Base-by-base conservation (phyloP, 768 basidiomycete species). In the Vararia minispora region DNA sequence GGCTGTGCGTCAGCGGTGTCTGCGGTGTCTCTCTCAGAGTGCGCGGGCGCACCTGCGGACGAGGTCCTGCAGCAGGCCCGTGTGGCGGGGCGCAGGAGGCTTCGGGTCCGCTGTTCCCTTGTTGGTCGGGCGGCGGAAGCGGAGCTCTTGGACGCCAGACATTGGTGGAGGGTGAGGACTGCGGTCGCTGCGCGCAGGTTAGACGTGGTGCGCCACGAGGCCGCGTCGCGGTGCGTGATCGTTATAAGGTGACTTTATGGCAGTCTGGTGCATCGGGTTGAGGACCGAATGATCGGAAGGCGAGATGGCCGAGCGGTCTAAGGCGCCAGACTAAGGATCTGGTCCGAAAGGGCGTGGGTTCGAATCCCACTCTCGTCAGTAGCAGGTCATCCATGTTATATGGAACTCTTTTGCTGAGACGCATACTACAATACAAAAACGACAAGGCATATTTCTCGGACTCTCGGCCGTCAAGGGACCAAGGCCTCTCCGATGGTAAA, bases 301-400 rank as follows among this genome's bases (percentile, higher is more conserved):
- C 45, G 72, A 78, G 76, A 80, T 82, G 79, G 79, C 79, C 78
- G 79, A 82, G 78, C 76, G 79, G 78, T 81, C 79, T 77, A 80
- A 81, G 79, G 79, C 79, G 79, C 76, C 76, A 82, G 77, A 80
- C 74, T 75, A 78, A 75, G 76, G 76, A 60, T 60, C 58, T 59
- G 55, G 62, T 66, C 63, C 60, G 60, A 62, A 63, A 63, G 60
- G 62, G 65, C 65, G 65, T 62, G 65, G 65, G 65, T 66, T 66
- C 64, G 62, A 66, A 65, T 65, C 65, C 64, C 65, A 61, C 63
- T 63, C 58, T 58, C 54, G 45, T 55, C 54, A 57, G 0, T 29
- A n/a, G n/a, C n/a, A n/a, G n/a, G n/a, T n/a, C n/a, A n/a, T n/a
- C n/a, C n/a, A n/a, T n/a, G n/a, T n/a, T n/a, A n/a, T n/a, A n/a